Conservation (phyloP, 2,329 filamentous ascomycete genomes). For the Bipolaris bicolor region DNA sequence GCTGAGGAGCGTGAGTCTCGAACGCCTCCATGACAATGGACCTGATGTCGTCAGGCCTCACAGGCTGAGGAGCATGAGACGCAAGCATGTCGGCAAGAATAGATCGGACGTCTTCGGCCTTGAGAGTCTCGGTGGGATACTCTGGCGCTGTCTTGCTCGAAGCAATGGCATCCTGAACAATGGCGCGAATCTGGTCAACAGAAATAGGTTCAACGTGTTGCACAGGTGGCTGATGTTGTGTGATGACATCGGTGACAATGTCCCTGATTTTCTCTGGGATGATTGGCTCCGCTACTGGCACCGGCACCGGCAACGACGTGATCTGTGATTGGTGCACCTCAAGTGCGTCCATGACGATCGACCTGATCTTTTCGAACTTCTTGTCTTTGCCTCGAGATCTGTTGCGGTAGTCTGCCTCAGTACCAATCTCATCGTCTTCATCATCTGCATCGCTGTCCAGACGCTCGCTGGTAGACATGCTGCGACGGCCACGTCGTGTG, state of each 20-base stretch:
- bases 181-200: slow-evolving; percentile 70
- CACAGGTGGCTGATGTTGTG: slow-evolving; percentile 48
- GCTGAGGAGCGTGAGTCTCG: slow-evolving; percentile 36
- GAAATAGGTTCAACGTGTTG: slow-evolving; percentile 31
- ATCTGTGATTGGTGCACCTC: slow-evolving; percentile 52
- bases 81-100: slow-evolving; percentile 34
- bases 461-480: slow-evolving; percentile 68
- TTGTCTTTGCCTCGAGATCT: slow-evolving; percentile 80
- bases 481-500: slow-evolving; percentile 62
- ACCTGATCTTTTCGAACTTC: slow-evolving; percentile 77
- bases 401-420: slow-evolving; percentile 63
- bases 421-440: slow-evolving; percentile 76
- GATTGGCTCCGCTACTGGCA: slow-evolving; percentile 35
- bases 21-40: slow-evolving; percentile 41
- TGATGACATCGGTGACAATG: slow-evolving; percentile 67
- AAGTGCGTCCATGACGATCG: slow-evolving; percentile 67
- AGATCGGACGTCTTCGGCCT: slow-evolving; percentile 37
- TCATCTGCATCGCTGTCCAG: slow-evolving; percentile 92
- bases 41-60: slow-evolving; percentile 33
- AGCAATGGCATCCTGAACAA: slow-evolving; percentile 68
- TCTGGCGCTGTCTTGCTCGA: slow-evolving; percentile 46
- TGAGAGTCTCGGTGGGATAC: slow-evolving; percentile 28
- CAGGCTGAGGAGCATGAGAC: slow-evolving; percentile 22
- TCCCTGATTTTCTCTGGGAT: slow-evolving; percentile 73
- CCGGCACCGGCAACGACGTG: slow-evolving; percentile 34